Percentiles rank a stretch among this genome's conserved stretches.
Evolutionary conservation across 768 basidiomycete species (phyloP).

Genomic region (Mycena amicta): DNA sequence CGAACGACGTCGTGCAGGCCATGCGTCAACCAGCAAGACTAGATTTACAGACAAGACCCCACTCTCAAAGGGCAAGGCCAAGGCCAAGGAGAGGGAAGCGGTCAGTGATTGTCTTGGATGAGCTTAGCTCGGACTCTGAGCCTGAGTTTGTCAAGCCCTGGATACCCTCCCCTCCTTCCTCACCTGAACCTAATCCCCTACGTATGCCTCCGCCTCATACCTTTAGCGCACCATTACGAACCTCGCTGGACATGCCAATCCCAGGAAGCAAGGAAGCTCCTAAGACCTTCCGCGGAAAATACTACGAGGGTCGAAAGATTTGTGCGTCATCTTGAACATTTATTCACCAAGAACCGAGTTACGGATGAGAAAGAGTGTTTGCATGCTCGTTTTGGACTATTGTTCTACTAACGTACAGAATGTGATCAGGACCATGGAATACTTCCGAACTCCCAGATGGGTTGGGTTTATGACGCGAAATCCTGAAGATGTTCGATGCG

Average conservation of each 20-base stretch:
- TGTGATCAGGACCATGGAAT: constrained; percentile 1
- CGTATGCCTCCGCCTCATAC: neutral
- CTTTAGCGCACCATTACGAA: neutral
- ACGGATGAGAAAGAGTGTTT: constrained; percentile 3
- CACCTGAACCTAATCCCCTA: neutral
- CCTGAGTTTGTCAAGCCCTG: neutral
- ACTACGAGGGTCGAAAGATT: constrained; percentile 6
- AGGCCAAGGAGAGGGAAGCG: neutral
- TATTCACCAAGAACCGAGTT: constrained; percentile 4
- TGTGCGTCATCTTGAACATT: constrained; percentile 6
- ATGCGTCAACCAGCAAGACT: neutral
- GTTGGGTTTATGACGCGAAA: neutral
- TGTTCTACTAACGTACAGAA: constrained; percentile 7
- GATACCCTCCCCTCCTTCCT: neutral
- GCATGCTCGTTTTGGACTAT: constrained; percentile 12
- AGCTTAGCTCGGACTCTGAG: neutral
- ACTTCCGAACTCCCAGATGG: constrained; percentile 1
- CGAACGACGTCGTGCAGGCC: neutral
- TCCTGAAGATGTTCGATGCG: constrained; percentile 13
- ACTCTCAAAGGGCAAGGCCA: neutral
- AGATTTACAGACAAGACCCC: no score
- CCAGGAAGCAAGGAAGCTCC: constrained; percentile 7
- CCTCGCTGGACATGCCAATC: constrained; percentile 9
- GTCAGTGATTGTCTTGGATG: no score
- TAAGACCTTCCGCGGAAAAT: constrained; percentile 8